Evolutionary conservation across 148 eudicot species (phyloP), one percentile per base, ranked within the genome.

Genomic region (Amaranthus palmeri): DNA sequence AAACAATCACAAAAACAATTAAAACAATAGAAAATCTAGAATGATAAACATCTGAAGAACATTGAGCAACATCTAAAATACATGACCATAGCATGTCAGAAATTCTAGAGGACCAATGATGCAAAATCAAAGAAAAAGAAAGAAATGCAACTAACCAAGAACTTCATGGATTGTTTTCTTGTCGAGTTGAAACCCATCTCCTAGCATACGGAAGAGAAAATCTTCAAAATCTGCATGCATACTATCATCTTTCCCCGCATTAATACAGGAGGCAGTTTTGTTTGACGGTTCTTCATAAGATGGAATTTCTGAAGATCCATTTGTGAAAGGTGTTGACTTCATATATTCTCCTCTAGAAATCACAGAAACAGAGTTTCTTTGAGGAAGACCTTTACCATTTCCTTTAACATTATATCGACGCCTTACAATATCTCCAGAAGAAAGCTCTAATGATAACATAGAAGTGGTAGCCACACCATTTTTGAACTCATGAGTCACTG

Each of bases 141-240:
- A 15, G 11, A 64, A 25, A 57, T 9, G 54, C 47, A 77, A 73
- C 80, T 82, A 82, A 89, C 97, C 88, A 60, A 91, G 78, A 78
- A 91, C 90, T 75, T 87, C 92, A 65, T 74, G 86, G 70, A 89
- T 89, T 69, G 76, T 74, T 54, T 77, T 67, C 79, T 12, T 80
- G 75, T 80, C 86, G 36, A 87, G 83, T 65, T 86, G 84, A 76
- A 87, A 91, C 48, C 93, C 97, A 77, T 87, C 86, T 49, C 91
- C 93, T 70, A 91, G 95, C 93, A 91, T 87, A 66, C 76, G 59
- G 53, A 81, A 86, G 69, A 91, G 76, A 83, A 91, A 91, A 14
- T 80, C 82, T 75, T 83, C 90, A 7, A 82, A 36, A 73, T 86
- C 90, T 40, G 46, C 70, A 71, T 81, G 81, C 88, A 62, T 61